Evolutionary conservation across 257 asterid genomes (phyloP), one percentile per base, ranked within the genome.

Genomic region (Solanum paucissectum): DNA sequence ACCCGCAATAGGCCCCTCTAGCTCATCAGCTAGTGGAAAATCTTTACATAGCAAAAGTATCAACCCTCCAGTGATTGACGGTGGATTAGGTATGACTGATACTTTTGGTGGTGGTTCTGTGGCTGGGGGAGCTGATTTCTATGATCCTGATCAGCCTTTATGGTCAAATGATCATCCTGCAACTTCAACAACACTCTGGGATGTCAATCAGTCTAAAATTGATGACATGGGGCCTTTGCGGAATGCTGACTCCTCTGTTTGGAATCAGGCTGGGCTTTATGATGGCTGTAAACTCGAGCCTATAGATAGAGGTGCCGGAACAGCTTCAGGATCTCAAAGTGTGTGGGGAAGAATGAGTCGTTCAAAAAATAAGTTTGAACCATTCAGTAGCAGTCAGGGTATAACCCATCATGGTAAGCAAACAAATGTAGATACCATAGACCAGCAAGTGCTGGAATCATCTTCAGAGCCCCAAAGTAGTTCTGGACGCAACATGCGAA

Each of bases 81-180:
- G 91, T 90, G 94, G 94, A 88, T 86, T 89, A 89, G 93, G 93
- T 86, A 86, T 90, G 87, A 94, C 91, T 90, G 94, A 91, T 83
- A 92, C 91, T 90, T 90, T 88, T 72, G 46, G 86, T 52, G 95
- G 93, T 84, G 92, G 91, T 89, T 91, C 97, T 90, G 84, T 89
- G 86, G 91, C 90, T 40, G 98, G 90, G 84, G 94, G 92, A 27
- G 89, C 98, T 77, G 99, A 97, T 90, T 88, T 95, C 62, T 97
- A 97, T 88, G 99, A 97, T 91, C 99, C 99, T 79, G 99, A 97
- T 90, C 99, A 97, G 91, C 99, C 99, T 90, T 88, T 95, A 84
- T 96, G 98, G 98, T 85, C 96, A 84, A 92, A 91, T 92, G 93
- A 91, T 91, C 91, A 91, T 88, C 91, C 94, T 21, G 94, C 92